Percentiles rank a stretch among this genome's conserved stretches.
Evolutionary conservation across 225 moss, liverwort and hornwort species (phyloP).

Genomic region (Straminergon stramineum): DNA sequence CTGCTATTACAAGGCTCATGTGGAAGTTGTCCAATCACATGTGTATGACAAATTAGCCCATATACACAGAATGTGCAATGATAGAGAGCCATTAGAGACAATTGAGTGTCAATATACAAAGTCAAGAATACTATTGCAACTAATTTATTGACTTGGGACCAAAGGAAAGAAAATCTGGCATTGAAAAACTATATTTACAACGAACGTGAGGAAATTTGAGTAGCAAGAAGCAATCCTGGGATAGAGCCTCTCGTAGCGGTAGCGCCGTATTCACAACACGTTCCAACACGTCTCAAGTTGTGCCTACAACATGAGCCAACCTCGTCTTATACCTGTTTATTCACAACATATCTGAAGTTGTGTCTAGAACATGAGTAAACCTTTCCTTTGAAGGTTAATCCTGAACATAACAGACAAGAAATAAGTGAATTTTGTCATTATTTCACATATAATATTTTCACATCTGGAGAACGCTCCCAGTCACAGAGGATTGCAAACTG

Average conservation of each 20-base stretch:
- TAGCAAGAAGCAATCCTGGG: background rate
- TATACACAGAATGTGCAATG: background rate
- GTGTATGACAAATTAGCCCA: no score
- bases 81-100: background rate
- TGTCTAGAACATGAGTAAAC: background rate
- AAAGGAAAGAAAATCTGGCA: background rate
- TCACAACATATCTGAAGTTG: background rate
- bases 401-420: background rate
- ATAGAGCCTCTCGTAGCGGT: background rate
- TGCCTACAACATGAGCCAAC: background rate
- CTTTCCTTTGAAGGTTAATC: background rate
- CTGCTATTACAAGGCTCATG: background rate
- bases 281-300: background rate
- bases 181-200: background rate
- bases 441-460: background rate
- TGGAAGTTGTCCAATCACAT: background rate
- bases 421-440: background rate
- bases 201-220: background rate
- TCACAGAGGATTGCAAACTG: background rate
- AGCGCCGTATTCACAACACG: background rate
- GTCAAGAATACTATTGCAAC: background rate
- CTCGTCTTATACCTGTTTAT: background rate
- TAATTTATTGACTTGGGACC: background rate
- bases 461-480: background rate
- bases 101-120: background rate